These are phyloP conservation scores for Candida endomychidarum DNA, from an alignment of 805 yeast genomes.

Conservation along the genomic window DNA sequence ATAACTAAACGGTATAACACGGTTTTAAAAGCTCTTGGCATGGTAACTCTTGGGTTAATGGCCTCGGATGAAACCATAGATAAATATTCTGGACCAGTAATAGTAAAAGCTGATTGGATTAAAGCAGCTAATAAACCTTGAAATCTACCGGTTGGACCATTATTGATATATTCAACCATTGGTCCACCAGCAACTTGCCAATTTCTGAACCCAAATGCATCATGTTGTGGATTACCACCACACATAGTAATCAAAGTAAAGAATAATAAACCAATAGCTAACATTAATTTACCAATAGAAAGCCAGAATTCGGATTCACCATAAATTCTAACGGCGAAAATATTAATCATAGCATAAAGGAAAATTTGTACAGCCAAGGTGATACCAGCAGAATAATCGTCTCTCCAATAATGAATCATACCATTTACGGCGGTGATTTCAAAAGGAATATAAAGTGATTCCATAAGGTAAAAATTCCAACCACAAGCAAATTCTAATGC, in stretches of 20 bases:
- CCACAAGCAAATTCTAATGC: slow-evolving; percentile 39
- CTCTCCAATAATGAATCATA: slow-evolving; percentile 54
- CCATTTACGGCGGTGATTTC: slow-evolving; percentile 51
- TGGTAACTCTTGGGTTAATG: slow-evolving; percentile 39
- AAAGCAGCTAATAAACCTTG: slow-evolving; percentile 44
- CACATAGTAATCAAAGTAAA: slow-evolving; percentile 39
- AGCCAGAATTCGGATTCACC: slow-evolving; percentile 54
- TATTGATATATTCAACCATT: slow-evolving; percentile 34
- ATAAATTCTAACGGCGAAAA: slow-evolving; percentile 48
- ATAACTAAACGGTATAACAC: slow-evolving; percentile 44
- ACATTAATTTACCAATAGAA: slow-evolving; percentile 37
- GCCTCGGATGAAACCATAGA: slow-evolving; percentile 47
- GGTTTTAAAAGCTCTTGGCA: slow-evolving; percentile 42
- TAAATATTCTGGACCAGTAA: slow-evolving; percentile 46
- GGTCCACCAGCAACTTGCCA: slow-evolving; percentile 41
- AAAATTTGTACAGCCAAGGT: slow-evolving; percentile 43
- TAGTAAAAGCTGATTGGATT: slow-evolving; percentile 37
- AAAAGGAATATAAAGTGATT: slow-evolving; percentile 44
- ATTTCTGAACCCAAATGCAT: slow-evolving; percentile 35
- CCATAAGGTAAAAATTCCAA: slow-evolving; percentile 29
- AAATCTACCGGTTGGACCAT: slow-evolving; percentile 39
- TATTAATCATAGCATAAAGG: slow-evolving; percentile 43
- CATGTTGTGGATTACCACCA: slow-evolving; percentile 36
- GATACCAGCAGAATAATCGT: slow-evolving; percentile 48
- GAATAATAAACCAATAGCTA: slow-evolving; percentile 38